Evolutionary conservation across 768 basidiomycete genomes (phyloP).

Genomic region (Mrakia gelida): DNA sequence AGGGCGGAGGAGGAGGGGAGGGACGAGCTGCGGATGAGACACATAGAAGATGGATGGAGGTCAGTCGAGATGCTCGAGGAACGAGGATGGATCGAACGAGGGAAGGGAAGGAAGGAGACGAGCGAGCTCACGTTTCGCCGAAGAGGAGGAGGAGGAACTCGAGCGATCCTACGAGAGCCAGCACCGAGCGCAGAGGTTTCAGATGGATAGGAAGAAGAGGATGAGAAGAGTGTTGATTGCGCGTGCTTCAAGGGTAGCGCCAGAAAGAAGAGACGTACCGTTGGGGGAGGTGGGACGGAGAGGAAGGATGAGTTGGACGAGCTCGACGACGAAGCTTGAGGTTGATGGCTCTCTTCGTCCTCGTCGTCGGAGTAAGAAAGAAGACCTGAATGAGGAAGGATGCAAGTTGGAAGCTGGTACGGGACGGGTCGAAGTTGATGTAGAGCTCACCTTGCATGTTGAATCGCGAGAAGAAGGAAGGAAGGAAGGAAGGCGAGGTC

Average conservation of each 20-base stretch:
- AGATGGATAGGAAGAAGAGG: background rate
- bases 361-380: slow-evolving; percentile 14
- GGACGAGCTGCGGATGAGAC: background rate
- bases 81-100: background rate
- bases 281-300: background rate
- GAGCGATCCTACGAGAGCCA: background rate
- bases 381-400: background rate
- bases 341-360: background rate
- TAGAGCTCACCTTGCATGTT: background rate
- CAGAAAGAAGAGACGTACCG: background rate
- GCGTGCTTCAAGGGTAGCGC: background rate
- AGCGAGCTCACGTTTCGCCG: slow-evolving; percentile 7
- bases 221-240: background rate
- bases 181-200: background rate
- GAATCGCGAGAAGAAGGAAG: background rate
- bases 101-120: background rate
- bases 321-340: background rate
- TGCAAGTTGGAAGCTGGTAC: background rate
- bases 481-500: background rate
- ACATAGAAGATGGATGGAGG: background rate
- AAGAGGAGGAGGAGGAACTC: background rate
- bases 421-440: background rate
- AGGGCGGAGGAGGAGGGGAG: background rate
- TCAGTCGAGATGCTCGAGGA: background rate
- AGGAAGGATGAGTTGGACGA: slow-evolving; percentile 3